Base-by-base conservation (phyloP, 495 filamentous ascomycete species). In the Penicillium alfredii region DNA sequence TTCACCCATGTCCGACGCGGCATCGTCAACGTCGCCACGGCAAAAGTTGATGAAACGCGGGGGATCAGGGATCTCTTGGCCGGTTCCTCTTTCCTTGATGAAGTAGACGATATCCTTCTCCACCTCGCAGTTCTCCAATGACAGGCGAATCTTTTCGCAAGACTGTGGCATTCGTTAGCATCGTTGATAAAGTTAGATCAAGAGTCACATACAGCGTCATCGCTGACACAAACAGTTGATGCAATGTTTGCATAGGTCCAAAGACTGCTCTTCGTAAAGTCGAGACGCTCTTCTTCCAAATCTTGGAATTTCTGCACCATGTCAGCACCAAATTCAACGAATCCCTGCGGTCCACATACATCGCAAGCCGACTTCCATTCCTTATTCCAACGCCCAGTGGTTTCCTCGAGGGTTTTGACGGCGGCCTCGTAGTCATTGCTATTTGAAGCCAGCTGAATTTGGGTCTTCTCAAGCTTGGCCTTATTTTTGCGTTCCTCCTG, bases 401-500 rank as follows among this genome's bases (percentile, higher is more conserved):
- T 99, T 42, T 95, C 92, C 54, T 97, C 88, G n/a, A 99, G 74
- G 0, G 80, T 71, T 53, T 96, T 95, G 19, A 97, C 80, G 1
- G 92, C 87, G 15, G 76, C 74, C 56, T 99, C 89, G 55, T 99
- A 99, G 42, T 99, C 93, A 26, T 77, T 76, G 63, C 90, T 95
- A 35, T 88, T 87, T 9, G 74, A 81, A 0, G 90, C 87, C 17
- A 97, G 68, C 48, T 92, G 89, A 47, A 94, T 90, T 58, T 97
- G 93, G 4, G 93, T 96, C 69, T 99, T 99, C 60, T 99, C 93
- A 30, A 99, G 77, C 61, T 92, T 95, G 15, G 90, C 87, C 66
- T 99, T 99, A 61, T 99, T 99, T 66, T 96, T 97, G 23, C 90
- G 74, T 62, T 99, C 93, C 48, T 99, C 93, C 42, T 99, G 93